Evolutionary conservation across 441 rosid species (phyloP).

Genomic region (Arabidopsis hybrid): DNA sequence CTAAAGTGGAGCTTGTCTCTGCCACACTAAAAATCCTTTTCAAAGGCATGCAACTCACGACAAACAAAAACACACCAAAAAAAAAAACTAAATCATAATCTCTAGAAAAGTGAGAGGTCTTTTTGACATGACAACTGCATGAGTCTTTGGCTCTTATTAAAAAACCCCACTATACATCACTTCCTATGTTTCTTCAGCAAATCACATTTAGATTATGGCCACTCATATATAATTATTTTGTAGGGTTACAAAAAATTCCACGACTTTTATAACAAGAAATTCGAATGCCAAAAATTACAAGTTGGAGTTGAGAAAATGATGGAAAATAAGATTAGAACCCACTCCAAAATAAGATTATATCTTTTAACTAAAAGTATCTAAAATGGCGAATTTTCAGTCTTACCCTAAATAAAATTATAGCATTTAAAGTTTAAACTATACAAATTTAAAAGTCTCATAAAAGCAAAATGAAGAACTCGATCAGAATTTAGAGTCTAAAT

Average conservation of each 20-base stretch:
- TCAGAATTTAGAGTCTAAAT: neutral
- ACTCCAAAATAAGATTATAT: neutral
- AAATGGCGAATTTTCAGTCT: neutral
- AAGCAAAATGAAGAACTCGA: neutral
- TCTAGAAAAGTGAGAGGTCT: conserved; percentile 31
- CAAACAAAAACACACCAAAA: conserved; percentile 24
- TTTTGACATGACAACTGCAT: conserved; percentile 40
- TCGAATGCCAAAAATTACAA: neutral
- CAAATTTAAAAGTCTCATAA: neutral
- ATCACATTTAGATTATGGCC: conserved; percentile 28
- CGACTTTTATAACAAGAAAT: neutral
- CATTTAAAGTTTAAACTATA: neutral
- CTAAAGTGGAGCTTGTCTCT: conserved; percentile 41
- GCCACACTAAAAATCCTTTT: conserved; percentile 25
- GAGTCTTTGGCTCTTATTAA: conserved; percentile 37
- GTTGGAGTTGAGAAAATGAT: neutral
- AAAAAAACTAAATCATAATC: neutral
- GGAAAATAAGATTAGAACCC: neutral
- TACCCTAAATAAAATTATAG: neutral
- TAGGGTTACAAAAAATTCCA: neutral
- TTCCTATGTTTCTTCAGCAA: conserved; percentile 33
- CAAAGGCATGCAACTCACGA: conserved; percentile 46
- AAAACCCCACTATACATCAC: conserved; percentile 34
- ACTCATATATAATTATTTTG: neutral
- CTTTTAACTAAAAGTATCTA: neutral